A percentile compares a stretch with the other conserved stretches of the same genome.
Conservation (phyloP, 208 protist species). For the Acanthamoeba healyi region DNA sequence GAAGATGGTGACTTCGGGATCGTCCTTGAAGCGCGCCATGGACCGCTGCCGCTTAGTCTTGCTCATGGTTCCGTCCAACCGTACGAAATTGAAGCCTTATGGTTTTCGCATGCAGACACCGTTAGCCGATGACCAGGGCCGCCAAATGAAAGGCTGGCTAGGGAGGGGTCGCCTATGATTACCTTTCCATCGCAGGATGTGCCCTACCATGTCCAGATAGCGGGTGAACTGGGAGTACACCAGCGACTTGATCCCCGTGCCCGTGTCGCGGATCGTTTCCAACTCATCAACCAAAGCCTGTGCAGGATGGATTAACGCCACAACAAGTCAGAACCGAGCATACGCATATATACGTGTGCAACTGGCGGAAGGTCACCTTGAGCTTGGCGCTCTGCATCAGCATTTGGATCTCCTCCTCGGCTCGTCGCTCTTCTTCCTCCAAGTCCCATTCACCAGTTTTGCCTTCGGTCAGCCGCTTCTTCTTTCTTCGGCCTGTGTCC, state of each 20-base stretch:
- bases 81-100: constrained; percentile 78
- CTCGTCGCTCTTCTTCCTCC: not conserved
- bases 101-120: too few species aligned
- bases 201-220: constrained; percentile 97
- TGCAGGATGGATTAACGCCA: too few species aligned
- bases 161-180: too few species aligned
- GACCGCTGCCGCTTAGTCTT: not conserved
- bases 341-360: too few species aligned
- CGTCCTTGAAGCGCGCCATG: not conserved
- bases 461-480: too few species aligned
- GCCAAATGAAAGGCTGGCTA: too few species aligned
- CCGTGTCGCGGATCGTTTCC: not conserved
- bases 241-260: constrained; percentile 94
- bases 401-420: not conserved
- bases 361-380: not conserved
- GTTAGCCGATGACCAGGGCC: too few species aligned
- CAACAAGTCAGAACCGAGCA: too few species aligned
- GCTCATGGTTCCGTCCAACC: not conserved
- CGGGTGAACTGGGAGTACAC: constrained; percentile 98
- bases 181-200: constrained; percentile 79
- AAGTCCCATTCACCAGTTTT: not conserved
- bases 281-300: not conserved
- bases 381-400: not conserved
- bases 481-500: not conserved
- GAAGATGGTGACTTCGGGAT: constrained; percentile 82